Base-by-base conservation (phyloP, 371 early-diverging fungal genomes). In the Mucor irregularis region DNA sequence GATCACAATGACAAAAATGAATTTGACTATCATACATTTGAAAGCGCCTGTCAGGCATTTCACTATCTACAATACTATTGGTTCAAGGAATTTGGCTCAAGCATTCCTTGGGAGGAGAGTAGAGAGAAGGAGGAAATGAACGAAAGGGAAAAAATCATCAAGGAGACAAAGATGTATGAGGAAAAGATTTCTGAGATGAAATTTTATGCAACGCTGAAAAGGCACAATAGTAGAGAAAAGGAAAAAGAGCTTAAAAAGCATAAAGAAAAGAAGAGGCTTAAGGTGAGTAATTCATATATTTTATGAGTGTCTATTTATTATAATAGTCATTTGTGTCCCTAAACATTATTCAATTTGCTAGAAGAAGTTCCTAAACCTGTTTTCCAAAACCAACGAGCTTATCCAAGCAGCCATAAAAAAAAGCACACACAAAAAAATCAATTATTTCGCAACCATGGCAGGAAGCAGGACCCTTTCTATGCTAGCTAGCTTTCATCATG, bases 41-140 rank as follows among this genome's bases (percentile, higher is more conserved):
- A 57, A 50, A 57, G 58, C 6, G 58, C 50, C 0, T 57, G 58
- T 16, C 49, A 40, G 22, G 58, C 58, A 28, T 29, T 57, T 7
- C 50, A 57, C 37, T 43, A 49, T 35, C 26, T 53, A 24, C 24
- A 4, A 16, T 24, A 42, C 10, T 13, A n/a, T n/a, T n/a, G n/a
- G n/a, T n/a, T 17, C 17, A 13, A 7, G 0, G 21, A 42, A 24
- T 13, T 10, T 24, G 10, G 22, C 17, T 19, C 22, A 11, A 42
- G 24, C 24, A 22, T 42, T 42, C n/a, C n/a, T 28, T 46, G 30
- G 46, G 21, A n/a, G 17, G 1, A n/a, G 14, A 46, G 13, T 30
- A 26, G 17, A 30, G 24, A 28, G 14, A 43, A 26, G 14, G 25
- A 13, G 13, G 22, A 43, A 3, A 10, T 5, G 14, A 24, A 43